phyloP scores from a whole-genome alignment of 345 rosid genomes.

The Eutrema heterophyllum region DNA sequence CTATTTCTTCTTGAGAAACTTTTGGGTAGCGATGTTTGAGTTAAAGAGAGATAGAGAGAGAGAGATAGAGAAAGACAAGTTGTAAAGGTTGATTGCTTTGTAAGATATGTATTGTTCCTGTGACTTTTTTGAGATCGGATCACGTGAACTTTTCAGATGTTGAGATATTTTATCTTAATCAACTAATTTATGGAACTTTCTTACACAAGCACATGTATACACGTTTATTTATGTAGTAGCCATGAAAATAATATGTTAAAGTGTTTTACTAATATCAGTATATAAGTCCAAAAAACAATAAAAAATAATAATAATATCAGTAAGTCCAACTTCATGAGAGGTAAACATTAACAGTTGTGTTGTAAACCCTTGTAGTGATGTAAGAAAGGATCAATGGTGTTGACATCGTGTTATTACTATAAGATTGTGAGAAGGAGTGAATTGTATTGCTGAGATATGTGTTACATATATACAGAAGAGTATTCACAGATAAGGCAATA shows the following conservation, averaged over 20 bases:
- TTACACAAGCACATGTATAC: conserved; percentile 19
- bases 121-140: conserved; percentile 28
- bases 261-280: conserved; percentile 1
- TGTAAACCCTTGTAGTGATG: too few relatives aligned
- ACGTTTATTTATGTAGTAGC: not conserved
- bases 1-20: not conserved
- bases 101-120: conserved; percentile 12
- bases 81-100: conserved; percentile 27
- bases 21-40: conserved; percentile 2
- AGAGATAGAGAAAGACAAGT: conserved; percentile 16
- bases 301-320: not conserved
- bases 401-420: too few relatives aligned
- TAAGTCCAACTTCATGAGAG: not conserved
- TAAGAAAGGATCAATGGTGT: too few relatives aligned
- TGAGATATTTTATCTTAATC: conserved; percentile 4
- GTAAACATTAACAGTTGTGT: not conserved
- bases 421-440: too few relatives aligned
- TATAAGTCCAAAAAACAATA: too few relatives aligned
- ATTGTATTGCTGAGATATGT: too few relatives aligned
- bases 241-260: not conserved
- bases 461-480: too few relatives aligned
- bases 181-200: not conserved
- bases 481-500: too few relatives aligned
- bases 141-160: conserved; percentile 28
- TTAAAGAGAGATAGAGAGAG: not conserved